phyloP scores from a whole-genome alignment of 73 alveolate genomes.

The Paramecium primaurelia region DNA sequence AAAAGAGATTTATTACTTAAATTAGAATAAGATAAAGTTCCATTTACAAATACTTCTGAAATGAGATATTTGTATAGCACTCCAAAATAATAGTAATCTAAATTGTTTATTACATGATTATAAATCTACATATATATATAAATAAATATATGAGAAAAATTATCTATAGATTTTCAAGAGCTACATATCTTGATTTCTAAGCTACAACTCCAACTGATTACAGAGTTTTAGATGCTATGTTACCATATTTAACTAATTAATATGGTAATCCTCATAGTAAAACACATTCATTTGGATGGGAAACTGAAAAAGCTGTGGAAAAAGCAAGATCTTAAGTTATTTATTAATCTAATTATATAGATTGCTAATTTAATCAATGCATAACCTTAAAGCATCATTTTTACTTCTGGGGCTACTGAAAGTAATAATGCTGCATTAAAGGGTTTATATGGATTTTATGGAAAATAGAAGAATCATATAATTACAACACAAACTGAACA shows the following conservation, averaged over 20 bases:
- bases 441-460: conserved; percentile 88
- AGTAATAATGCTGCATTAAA: conserved; percentile 94
- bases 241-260: conserved; percentile 76
- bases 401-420: conserved; percentile 99
- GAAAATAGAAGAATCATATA: conserved; percentile 84
- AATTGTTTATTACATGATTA: conserved; percentile 40
- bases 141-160: neutral
- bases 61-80: conserved; percentile 9
- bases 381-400: conserved; percentile 92
- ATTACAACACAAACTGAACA: conserved; percentile 97
- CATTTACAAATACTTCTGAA: conserved; percentile 6
- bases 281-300: conserved; percentile 84
- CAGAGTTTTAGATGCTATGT: conserved; percentile 86
- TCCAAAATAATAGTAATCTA: neutral
- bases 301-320: conserved; percentile 80
- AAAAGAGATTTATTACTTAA: conserved; percentile 1
- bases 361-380: conserved; percentile 86
- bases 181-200: conserved; percentile 76
- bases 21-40: neutral
- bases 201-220: conserved; percentile 89
- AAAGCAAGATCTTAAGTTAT: conserved; percentile 79
- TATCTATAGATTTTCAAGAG: neutral
- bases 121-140: neutral
- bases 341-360: conserved; percentile 52
- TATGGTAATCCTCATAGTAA: conserved; percentile 90